Evolutionary conservation across 768 basidiomycete genomes (phyloP), one percentile per base, ranked within the genome.

Genomic region (Trametes maxima): DNA sequence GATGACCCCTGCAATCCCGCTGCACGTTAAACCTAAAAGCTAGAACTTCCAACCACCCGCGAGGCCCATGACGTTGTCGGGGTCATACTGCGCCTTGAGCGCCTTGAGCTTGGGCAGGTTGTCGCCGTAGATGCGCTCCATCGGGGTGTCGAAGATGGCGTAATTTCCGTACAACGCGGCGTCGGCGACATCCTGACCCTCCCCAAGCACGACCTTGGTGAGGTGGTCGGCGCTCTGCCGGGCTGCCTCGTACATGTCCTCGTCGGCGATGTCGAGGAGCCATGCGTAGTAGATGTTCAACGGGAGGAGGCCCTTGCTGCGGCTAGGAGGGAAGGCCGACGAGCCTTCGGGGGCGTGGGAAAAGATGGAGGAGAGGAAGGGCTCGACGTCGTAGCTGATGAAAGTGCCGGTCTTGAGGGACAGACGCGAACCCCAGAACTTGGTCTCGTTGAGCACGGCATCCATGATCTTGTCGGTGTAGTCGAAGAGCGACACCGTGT

Each of bases 41-140:
- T 54, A 64, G 19, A 72, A 54, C 72, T 86, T 88, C 70, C 80
- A 88, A 7, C 87, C 88, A 5, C 87, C 87, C n/a, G 87, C 78
- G 17, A 87, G 79, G 16, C 78, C 80, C 86, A 90, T 89, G 42
- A 88, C 77, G 65, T 83, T 78, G 10, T 73, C 52, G 0, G 87
- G 87, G 69, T 90, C 88, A 54, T 83, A 76, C 21, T 49, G 55
- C 57, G 61, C 66, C 67, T 82, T 84, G 16, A 87, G 69, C 12
- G 54, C 61, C 55, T 68, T 61, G 60, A 88, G 65, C 52, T 49
- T 69, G 13, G 68, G 67, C 2, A 89, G 49, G 59, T 86, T 83
- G 2, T 45, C 63, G 2, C 84, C 85, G 63, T 84, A 88, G 28
- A 90, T 74, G 11, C 69, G 60, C 54, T 77, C 71, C 21, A 86